These are phyloP conservation scores for Aspergillus leporis DNA, from an alignment of 495 filamentous ascomycete genomes.

Conservation along the genomic window DNA sequence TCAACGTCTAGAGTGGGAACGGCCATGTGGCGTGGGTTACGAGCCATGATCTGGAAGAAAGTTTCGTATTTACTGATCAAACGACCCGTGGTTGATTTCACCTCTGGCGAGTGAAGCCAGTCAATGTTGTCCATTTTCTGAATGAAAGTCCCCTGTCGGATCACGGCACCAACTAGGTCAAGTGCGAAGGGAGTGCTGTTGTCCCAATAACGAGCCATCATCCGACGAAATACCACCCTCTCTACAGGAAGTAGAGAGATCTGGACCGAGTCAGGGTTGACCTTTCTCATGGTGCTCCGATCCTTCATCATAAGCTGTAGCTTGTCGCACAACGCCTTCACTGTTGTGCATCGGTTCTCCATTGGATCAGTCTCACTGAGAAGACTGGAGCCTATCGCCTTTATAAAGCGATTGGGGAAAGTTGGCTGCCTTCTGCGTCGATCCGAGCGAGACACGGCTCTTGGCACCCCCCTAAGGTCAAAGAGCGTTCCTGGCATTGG, in stretches of 20 bases:
- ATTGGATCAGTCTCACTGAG: slow-evolving; percentile 28
- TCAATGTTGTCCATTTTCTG: slow-evolving; percentile 80
- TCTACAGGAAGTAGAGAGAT: slow-evolving; percentile 26
- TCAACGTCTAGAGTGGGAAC: slow-evolving; percentile 91
- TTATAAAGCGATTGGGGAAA: slow-evolving; percentile 64
- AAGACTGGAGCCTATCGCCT: slow-evolving; percentile 38
- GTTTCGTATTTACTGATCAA: slow-evolving; percentile 67
- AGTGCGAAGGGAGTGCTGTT: slow-evolving; percentile 70
- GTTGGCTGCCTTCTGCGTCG: slow-evolving; percentile 20
- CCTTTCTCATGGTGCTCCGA: slow-evolving; percentile 21
- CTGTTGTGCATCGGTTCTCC: slow-evolving; percentile 12
- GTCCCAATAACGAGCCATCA: slow-evolving; percentile 81
- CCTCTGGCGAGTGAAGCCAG: slow-evolving; percentile 71
- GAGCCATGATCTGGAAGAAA: slow-evolving; percentile 67
- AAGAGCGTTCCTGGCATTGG: slow-evolving; percentile 70
- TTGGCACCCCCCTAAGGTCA: slow-evolving; percentile 31
- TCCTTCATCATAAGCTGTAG: slow-evolving; percentile 17
- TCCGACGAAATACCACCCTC: slow-evolving; percentile 60
- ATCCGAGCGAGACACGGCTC: neutral
- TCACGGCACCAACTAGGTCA: slow-evolving; percentile 75
- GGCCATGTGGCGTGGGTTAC: slow-evolving; percentile 52
- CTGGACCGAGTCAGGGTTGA: neutral
- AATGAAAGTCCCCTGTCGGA: slow-evolving; percentile 77
- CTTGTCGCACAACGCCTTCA: slow-evolving; percentile 20
- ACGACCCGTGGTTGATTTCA: slow-evolving; percentile 63